phyloP scores from a whole-genome alignment of 371 early-diverging fungal genomes.

The Lichtheimia hyalospora region DNA sequence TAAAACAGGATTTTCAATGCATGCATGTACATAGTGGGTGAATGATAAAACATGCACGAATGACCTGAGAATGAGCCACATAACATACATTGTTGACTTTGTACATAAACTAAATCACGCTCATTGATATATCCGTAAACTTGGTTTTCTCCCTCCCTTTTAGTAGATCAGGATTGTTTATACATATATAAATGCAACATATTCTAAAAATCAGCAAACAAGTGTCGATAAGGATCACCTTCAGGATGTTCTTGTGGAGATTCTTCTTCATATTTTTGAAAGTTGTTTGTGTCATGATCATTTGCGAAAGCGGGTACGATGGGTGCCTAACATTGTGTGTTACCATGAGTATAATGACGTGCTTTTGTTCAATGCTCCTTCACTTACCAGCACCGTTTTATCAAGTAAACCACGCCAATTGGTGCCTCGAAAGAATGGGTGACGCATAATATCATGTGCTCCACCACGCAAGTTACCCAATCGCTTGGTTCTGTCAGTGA shows the following conservation, averaged over 20 bases:
- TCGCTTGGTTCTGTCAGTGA: slow-evolving; percentile 73
- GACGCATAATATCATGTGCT: slow-evolving; percentile 69
- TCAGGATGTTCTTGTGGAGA: slow-evolving; percentile 25
- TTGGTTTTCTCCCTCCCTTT: no score
- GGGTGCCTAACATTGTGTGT: slow-evolving; percentile 44
- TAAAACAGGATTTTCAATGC: no score
- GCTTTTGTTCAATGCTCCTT: not conserved
- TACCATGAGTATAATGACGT: not conserved
- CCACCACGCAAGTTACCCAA: slow-evolving; percentile 63
- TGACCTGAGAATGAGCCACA: no score
- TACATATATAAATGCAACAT: not conserved
- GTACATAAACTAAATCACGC: no score
- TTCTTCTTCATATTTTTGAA: slow-evolving; percentile 63
- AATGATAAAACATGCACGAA: no score
- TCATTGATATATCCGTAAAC: not conserved
- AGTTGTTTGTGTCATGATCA: slow-evolving; percentile 67
- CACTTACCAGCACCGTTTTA: slow-evolving; percentile 55
- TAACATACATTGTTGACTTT: no score
- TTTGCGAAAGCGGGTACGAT: slow-evolving; percentile 59
- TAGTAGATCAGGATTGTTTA: no score
- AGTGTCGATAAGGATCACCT: slow-evolving; percentile 39
- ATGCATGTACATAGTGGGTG: no score
- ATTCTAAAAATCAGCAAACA: slow-evolving; percentile 42
- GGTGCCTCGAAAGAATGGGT: slow-evolving; percentile 85
- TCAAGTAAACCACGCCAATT: slow-evolving; percentile 79